Base-by-base conservation (phyloP, 371 early-diverging fungal genomes). In the Haplosporangium sp. region DNA sequence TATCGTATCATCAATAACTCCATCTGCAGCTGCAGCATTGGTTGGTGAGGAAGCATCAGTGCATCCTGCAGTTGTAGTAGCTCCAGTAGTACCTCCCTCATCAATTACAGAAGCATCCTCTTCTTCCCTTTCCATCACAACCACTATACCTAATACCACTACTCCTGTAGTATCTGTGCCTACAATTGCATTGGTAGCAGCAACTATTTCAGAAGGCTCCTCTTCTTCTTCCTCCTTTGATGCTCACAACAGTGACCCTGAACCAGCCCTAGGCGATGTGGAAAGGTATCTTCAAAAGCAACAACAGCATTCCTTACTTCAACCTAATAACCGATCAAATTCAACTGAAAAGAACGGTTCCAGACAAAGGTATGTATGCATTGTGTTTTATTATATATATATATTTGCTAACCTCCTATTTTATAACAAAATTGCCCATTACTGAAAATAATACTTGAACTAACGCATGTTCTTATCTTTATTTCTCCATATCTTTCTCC, bases 211-310 rank as follows among this genome's bases (percentile, higher is more conserved):
- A 13, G 62, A 39, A 27, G 66, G 48, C 20, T 42, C 69, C 35
- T 34, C 13, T 57, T 20, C 44, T 8, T 42, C 44, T 42, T 42
- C 44, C 2, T 5, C 44, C 11, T 47, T 56, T 5, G 70, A 75
- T 40, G 66, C 62, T n/a, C 69, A 69, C 19, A 69, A 69, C 39
- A 69, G 65, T 19, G 66, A 65, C 39, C 75, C 70, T 42, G 75
- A 75, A 44, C 75, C 70, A 55, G 40, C 61, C 19, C 19, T 52
- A 19, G 61, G 56, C 10, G 66, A 69, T 19, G 55, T 68, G 15
- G 63, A 64, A 9, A 69, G 65, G 37, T 69, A 65, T 34, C 61
- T 62, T 3, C 66, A 69, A 40, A 44, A 48, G 65, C 59, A 69
- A 19, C 65, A 69, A 27, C 71, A 40, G 9, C 59, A 19, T 59